Evolutionary conservation across 345 rosid species (phyloP).

Genomic region (Citrus glauca): DNA sequence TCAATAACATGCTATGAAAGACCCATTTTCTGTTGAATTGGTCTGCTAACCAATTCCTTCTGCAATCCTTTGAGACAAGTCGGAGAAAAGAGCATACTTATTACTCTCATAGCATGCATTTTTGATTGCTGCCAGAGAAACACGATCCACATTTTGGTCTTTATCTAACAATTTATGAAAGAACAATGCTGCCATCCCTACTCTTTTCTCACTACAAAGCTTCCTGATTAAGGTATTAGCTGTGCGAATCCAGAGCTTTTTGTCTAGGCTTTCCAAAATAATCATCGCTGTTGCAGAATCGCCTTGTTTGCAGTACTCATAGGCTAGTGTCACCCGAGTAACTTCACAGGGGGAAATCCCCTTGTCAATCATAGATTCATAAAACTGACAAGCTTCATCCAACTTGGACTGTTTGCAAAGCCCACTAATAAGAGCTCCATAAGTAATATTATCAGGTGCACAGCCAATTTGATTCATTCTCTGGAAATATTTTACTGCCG

Average conservation of each 20-base stretch:
- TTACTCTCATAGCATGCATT: conserved; percentile 77
- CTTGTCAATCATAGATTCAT: conserved; percentile 68
- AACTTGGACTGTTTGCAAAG: conserved; percentile 80
- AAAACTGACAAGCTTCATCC: conserved; percentile 60
- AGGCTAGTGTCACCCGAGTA: conserved; percentile 72
- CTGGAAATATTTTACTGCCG: conserved; percentile 48
- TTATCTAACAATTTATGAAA: conserved; percentile 59
- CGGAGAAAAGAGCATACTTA: conserved; percentile 66
- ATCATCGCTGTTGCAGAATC: conserved; percentile 82
- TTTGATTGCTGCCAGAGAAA: conserved; percentile 63
- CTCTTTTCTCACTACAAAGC: conserved; percentile 80
- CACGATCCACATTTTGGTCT: conserved; percentile 51
- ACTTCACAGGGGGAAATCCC: conserved; percentile 80
- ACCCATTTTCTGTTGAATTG: not conserved
- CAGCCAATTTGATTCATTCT: conserved; percentile 62
- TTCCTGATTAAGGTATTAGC: conserved; percentile 74
- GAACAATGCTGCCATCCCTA: conserved; percentile 78
- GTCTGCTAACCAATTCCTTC: conserved; percentile 45
- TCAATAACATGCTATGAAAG: not conserved
- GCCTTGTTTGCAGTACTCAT: conserved; percentile 73
- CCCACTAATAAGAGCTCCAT: conserved; percentile 81
- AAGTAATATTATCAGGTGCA: conserved; percentile 64
- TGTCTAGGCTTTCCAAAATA: conserved; percentile 71
- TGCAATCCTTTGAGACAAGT: conserved; percentile 54
- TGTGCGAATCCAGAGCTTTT: conserved; percentile 71